A percentile compares a stretch with the other conserved stretches of the same genome.
phyloP scores from a whole-genome alignment of 805 yeast genomes.

The Grigorovia humatica region DNA sequence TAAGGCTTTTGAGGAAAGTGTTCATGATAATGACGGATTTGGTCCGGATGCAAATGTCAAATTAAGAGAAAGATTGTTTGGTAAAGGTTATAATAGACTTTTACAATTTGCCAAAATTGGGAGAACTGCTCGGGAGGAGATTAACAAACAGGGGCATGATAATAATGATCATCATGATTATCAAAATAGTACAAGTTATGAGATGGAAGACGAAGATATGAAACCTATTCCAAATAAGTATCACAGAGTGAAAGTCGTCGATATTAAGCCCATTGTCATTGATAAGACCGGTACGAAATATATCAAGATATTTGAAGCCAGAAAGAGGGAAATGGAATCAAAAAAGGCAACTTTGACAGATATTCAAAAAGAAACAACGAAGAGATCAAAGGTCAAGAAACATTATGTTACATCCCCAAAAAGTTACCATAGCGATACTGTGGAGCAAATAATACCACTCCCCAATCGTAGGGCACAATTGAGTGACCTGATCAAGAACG shows the following conservation, averaged over 20 bases:
- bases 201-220: not conserved
- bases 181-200: not conserved
- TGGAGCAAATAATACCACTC: conserved; percentile 8
- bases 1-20: not conserved
- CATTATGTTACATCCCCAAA: not conserved
- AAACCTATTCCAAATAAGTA: not conserved
- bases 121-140: too few species aligned
- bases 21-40: not conserved
- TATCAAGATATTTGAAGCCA: not conserved
- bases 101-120: too few species aligned
- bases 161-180: not conserved
- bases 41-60: not conserved
- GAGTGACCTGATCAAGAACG: conserved; percentile 14
- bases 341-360: not conserved
- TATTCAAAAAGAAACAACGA: not conserved
- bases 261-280: not conserved
- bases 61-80: not conserved
- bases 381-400: not conserved
- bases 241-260: not conserved
- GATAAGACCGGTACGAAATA: not conserved
- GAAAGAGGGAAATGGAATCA: not conserved
- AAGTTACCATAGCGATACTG: too few species aligned
- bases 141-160: too few species aligned
- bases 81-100: not conserved
- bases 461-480: conserved; percentile 15